A percentile compares a stretch with the other conserved stretches of the same genome.
phyloP scores from a whole-genome alignment of 2,329 filamentous ascomycete species.

The Phialocephala sp. region DNA sequence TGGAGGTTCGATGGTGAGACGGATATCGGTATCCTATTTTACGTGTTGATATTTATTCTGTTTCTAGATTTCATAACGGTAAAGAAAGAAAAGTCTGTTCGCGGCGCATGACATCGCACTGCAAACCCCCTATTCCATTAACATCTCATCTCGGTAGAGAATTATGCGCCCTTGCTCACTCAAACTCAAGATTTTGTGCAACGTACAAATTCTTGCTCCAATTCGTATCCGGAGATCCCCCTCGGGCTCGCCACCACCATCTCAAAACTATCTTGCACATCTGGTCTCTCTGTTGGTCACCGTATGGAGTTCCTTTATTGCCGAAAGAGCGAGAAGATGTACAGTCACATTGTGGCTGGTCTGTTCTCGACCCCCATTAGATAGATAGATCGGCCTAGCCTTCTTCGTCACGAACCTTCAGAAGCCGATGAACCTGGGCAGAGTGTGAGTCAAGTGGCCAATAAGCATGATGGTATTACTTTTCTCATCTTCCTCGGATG shows the following conservation, averaged over 20 bases:
- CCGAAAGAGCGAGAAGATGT: neutral
- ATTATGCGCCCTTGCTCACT: no score
- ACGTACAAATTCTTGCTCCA: neutral
- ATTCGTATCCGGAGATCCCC: neutral
- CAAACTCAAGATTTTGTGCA: neutral
- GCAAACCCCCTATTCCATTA: neutral
- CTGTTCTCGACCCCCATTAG: neutral
- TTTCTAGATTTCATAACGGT: no score
- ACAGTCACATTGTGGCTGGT: conserved; percentile 1
- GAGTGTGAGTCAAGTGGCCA: neutral
- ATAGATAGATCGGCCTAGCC: neutral
- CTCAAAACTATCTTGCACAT: neutral
- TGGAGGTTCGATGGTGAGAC: no score
- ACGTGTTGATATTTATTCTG: no score
- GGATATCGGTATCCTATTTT: no score
- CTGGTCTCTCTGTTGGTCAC: neutral
- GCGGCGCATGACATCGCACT: no score
- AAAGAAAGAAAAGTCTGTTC: no score
- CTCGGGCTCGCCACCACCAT: neutral
- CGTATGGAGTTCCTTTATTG: neutral
- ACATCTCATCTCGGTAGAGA: neutral
- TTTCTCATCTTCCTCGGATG: neutral
- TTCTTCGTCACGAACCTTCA: neutral
- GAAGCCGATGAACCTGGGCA: neutral
- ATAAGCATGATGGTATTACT: neutral